Evolutionary conservation across 75 land plant species (phyloP).

Genomic region (Picea glauca): DNA sequence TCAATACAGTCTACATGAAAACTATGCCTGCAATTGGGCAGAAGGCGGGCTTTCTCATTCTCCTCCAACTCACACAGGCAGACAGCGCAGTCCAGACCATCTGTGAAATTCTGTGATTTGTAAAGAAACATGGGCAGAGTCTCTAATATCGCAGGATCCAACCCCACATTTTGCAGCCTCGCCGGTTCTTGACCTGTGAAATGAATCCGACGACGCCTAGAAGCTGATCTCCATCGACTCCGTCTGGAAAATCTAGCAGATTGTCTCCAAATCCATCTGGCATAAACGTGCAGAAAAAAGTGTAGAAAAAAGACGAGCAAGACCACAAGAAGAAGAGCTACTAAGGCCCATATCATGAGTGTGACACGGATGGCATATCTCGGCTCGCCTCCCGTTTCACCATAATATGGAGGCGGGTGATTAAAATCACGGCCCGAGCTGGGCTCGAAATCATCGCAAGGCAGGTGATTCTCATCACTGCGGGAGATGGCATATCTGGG

Average conservation of each 20-base stretch:
- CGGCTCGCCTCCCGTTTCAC: no score
- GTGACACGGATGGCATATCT: conserved; percentile 14
- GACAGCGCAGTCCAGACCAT: conserved; percentile 40
- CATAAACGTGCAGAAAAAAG: conserved; percentile 30
- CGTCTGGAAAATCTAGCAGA: background rate
- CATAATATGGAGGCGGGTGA: no score
- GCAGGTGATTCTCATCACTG: no score
- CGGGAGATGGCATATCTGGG: no score
- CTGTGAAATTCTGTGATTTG: background rate
- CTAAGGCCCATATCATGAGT: conserved; percentile 33
- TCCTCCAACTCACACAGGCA: conserved; percentile 60
- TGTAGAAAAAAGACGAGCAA: conserved; percentile 28
- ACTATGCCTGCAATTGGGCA: conserved; percentile 51
- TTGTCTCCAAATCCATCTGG: conserved; percentile 40
- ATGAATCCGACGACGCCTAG: background rate
- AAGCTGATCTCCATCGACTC: conserved; percentile 3
- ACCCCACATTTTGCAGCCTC: conserved; percentile 15
- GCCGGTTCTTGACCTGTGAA: background rate
- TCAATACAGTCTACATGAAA: conserved; percentile 69
- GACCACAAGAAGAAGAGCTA: conserved; percentile 32
- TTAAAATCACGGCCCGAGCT: no score
- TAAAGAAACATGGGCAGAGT: conserved; percentile 50
- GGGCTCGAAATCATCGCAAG: no score
- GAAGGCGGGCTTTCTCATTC: conserved; percentile 35
- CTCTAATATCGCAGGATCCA: conserved; percentile 28